Conservation (phyloP, 2,329 filamentous ascomycete species). For the Colletotrichum viniferum region DNA sequence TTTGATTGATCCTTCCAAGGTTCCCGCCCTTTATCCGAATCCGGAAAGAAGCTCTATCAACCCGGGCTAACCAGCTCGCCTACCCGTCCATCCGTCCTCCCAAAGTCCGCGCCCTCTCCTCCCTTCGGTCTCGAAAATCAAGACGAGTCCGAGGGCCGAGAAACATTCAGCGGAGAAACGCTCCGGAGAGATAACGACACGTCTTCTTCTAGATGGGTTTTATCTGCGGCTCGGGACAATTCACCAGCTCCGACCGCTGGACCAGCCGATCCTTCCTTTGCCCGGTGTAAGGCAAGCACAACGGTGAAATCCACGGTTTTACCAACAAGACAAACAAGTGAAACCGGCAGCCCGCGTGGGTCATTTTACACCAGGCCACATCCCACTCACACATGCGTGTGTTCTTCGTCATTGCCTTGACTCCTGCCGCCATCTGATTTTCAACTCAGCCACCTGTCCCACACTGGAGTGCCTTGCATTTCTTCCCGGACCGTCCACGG, state of each 20-base stretch:
- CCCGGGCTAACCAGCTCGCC: not conserved
- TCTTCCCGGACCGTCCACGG: not conserved
- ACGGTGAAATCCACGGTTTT: not conserved
- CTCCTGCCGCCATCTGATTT: not conserved
- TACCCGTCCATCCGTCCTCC: not conserved
- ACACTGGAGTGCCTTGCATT: not conserved
- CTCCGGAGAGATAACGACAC: not conserved
- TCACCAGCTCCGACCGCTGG: not conserved
- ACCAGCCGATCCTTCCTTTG: not conserved
- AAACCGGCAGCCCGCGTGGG: not conserved
- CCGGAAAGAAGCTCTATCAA: slow-evolving; percentile 13
- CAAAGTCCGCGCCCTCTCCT: not conserved
- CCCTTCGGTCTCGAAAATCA: not conserved
- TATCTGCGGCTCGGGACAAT: not conserved
- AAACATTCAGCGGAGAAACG: not conserved
- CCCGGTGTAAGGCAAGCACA: not conserved
- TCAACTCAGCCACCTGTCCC: not conserved
- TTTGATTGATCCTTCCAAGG: not conserved
- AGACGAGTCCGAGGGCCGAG: slow-evolving; percentile 9
- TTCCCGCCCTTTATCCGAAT: not conserved
- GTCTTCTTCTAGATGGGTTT: not conserved
- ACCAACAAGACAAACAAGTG: not conserved
- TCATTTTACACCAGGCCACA: not conserved
- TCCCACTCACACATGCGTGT: not conserved
- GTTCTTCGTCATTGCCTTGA: slow-evolving; percentile 6